Evolutionary conservation across 1,284 basidiomycete species (phyloP).

Genomic region (Cutaneotrichosporon cutaneum): DNA sequence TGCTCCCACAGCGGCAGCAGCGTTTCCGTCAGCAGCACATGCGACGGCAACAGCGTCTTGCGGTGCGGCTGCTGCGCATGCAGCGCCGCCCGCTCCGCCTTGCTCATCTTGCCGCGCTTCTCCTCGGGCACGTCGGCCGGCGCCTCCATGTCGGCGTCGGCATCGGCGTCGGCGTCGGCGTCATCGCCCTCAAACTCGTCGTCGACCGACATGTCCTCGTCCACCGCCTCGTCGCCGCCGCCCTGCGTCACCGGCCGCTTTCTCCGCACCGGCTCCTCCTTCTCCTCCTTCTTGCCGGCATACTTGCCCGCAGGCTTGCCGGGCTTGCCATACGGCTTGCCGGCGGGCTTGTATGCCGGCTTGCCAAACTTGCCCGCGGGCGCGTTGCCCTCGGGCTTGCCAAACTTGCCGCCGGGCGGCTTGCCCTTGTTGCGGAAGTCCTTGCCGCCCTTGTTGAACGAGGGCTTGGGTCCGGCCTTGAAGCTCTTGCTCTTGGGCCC

Average conservation of each 20-base stretch:
- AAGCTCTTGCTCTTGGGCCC: slow-evolving; percentile 17
- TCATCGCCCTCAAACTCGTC: slow-evolving; percentile 27
- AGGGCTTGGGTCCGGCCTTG: slow-evolving; percentile 9
- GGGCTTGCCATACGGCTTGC: slow-evolving; percentile 1
- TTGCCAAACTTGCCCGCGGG: background rate
- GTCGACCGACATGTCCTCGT: slow-evolving; percentile 29
- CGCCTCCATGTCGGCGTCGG: slow-evolving; percentile 27
- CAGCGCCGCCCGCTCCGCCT: slow-evolving; percentile 45
- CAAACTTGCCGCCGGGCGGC: slow-evolving; percentile 9
- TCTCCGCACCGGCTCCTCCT: slow-evolving; percentile 16
- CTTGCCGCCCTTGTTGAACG: slow-evolving; percentile 5
- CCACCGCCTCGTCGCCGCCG: slow-evolving; percentile 42
- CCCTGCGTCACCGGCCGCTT: slow-evolving; percentile 44
- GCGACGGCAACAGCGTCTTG: slow-evolving; percentile 74
- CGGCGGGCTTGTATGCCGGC: slow-evolving; percentile 10
- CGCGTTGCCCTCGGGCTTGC: slow-evolving; percentile 6
- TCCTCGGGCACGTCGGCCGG: slow-evolving; percentile 26
- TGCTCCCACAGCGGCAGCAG: slow-evolving; percentile 68
- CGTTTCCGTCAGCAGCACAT: slow-evolving; percentile 70
- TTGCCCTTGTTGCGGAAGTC: slow-evolving; percentile 9
- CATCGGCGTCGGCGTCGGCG: slow-evolving; percentile 29
- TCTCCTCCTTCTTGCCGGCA: slow-evolving; percentile 10
- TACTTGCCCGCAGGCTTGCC: slow-evolving; percentile 9
- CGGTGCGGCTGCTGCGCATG: slow-evolving; percentile 52
- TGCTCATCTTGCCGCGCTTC: slow-evolving; percentile 37